Evolutionary conservation across 2,329 filamentous ascomycete genomes (phyloP), one percentile per base, ranked within the genome.

Genomic region (Hypoxylon sp.): DNA sequence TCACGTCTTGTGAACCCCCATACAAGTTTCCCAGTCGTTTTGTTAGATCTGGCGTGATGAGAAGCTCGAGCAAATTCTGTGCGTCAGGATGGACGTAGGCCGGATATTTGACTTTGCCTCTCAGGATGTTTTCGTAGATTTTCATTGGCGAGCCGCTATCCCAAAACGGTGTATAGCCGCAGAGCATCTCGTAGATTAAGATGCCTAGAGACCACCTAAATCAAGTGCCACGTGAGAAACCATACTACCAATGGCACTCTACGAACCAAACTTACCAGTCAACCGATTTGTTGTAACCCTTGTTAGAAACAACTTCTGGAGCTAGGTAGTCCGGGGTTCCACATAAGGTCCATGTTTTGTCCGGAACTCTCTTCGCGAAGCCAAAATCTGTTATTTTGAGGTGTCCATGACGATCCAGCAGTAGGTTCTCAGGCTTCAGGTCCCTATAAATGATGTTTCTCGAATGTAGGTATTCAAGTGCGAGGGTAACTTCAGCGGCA

Each of bases 211-310:
- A 98, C 96, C 96, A 99, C 94, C 94, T 97, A 71, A 8, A 62
- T 27, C 12, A 29, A 41, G 25, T 54, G 27, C 30, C 21, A 47
- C 19, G 60, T 68, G 52, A 67, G 60, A 30, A 27, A 58, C 23
- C 11, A 14, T 34, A n/a, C 25, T 19, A 27, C 55, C 55, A 8
- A 21, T 16, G 5, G 53, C 65, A 72, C 48, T 61, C 2, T 65
- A n/a, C 34, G 60, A 64, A 48, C 45, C 39, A 61, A 47, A 82
- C 92, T 82, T 82, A 97, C 96, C 96, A 99, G 78, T 99, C 96
- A 16, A 99, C 96, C 41, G 95, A 97, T 80, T 98, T 99, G 84
- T 99, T 99, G 84, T 99, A 99, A 56, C 96, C 96, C 82, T 98
- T 98, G 79, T 95, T 97, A 65, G 94, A 94, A n/a, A 99, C 96